Evolutionary conservation across 129 eudicot genomes (phyloP).

Genomic region (Apium graveolens): DNA sequence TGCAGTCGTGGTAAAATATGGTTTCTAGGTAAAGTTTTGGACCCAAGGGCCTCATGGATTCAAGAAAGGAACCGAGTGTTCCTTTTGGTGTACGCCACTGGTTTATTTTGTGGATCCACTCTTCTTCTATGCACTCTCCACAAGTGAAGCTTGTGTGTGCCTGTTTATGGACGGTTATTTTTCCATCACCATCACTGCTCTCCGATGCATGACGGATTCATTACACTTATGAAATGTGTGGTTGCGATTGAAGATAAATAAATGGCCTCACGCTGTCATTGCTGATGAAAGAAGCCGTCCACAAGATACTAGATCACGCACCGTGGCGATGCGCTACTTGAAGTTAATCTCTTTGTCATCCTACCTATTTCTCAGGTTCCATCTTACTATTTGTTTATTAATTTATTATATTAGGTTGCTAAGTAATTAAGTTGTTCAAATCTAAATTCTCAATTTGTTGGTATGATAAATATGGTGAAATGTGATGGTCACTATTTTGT

Average conservation of each 20-base stretch:
- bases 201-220: conserved; percentile 73
- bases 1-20: conserved; percentile 21
- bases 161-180: conserved; percentile 85
- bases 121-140: conserved; percentile 69
- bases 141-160: conserved; percentile 71
- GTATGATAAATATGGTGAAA: neutral
- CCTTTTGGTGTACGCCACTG: conserved; percentile 50
- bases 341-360: conserved; percentile 83
- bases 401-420: neutral
- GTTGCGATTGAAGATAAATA: conserved; percentile 63
- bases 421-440: neutral
- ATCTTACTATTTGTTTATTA: neutral
- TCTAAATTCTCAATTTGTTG: neutral
- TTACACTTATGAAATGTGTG: conserved; percentile 86
- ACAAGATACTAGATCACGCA: conserved; percentile 7
- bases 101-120: conserved; percentile 83
- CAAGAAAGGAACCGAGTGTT: conserved; percentile 77
- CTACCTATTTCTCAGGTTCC: conserved; percentile 88
- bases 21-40: conserved; percentile 28
- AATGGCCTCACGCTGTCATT: conserved; percentile 13
- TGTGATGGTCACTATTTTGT: neutral
- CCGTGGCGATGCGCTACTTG: conserved; percentile 39
- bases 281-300: conserved; percentile 10
- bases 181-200: conserved; percentile 55
- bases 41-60: conserved; percentile 66